Base-by-base conservation (phyloP, 768 basidiomycete genomes). In the Russula brevipes region DNA sequence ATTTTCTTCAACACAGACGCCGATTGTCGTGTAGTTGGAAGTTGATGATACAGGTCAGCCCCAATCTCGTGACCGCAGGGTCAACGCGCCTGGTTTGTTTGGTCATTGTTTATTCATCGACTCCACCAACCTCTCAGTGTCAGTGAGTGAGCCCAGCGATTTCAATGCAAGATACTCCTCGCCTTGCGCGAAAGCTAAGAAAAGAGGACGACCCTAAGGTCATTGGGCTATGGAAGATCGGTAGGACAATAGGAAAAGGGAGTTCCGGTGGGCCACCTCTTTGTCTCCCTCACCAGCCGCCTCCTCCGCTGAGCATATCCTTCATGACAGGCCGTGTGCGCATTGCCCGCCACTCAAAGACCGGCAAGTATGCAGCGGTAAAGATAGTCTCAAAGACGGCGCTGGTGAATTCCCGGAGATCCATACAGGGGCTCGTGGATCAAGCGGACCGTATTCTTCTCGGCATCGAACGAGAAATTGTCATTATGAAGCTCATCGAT, bases 401-500 rank as follows among this genome's bases (percentile, higher is more conserved):
- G 57, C 75, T 87, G 61, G 75, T 89, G 60, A 80, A 80, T 58
- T 89, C 89, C 53, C 81, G 83, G 44, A 80, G 83, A 66, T 89
- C 88, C 30, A 78, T 91, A 63, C 80, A 83, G 54, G 83, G 84
- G 54, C 82, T 88, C 12, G 85, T 81, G 14, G 87, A 88, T 60
- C 84, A 89, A 65, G 81, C 87, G 12, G 91, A 93, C 70, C 88
- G 87, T 68, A 84, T 83, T 64, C 81, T 87, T 64, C 83, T 91
- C 62, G 85, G 87, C 53, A 85, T 97, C 64, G 91, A 96, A 73
- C 84, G 94, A 65, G 95, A 98, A 75, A 96, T 97, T 56, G 92
- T 95, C 64, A 87, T 97, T 71, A 95, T 98, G 94, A 98, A 97
- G 74, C 85, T 97, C 65, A 88, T 97, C 68, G 88, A 95, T 66